These are phyloP conservation scores for Limnanthes douglasii DNA, from an alignment of 345 rosid species.

Conservation along the genomic window DNA sequence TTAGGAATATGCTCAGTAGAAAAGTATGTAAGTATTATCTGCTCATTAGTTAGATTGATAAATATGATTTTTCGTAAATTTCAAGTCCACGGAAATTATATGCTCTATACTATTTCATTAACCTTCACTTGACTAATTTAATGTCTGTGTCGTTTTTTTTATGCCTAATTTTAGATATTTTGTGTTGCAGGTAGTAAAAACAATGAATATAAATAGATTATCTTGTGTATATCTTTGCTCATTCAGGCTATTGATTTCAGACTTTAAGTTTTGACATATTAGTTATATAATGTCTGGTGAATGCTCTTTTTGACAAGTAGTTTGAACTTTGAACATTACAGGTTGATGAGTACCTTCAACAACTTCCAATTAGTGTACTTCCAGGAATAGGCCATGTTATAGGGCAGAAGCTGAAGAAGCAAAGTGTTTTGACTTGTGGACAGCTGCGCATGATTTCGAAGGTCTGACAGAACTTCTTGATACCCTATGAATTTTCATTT, in stretches of 20 bases:
- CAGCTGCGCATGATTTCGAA: slow-evolving; percentile 61
- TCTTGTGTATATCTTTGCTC: too few relatives aligned
- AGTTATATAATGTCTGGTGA: background rate
- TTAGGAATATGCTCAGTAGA: too few relatives aligned
- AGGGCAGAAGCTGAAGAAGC: slow-evolving; percentile 62
- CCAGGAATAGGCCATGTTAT: slow-evolving; percentile 86
- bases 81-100: background rate
- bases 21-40: too few relatives aligned
- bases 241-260: background rate
- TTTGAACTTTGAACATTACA: slow-evolving; percentile 16
- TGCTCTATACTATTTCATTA: too few relatives aligned
- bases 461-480: too few relatives aligned
- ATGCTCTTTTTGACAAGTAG: slow-evolving; percentile 1
- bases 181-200: too few relatives aligned
- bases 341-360: slow-evolving; percentile 60
- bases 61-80: background rate
- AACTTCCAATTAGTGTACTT: slow-evolving; percentile 62
- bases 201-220: too few relatives aligned
- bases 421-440: slow-evolving; percentile 54
- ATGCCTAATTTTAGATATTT: too few relatives aligned
- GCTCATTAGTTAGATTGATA: background rate
- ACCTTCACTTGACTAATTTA: too few relatives aligned
- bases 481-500: too few relatives aligned
- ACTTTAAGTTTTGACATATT: background rate
- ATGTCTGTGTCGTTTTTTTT: too few relatives aligned